Conservation (phyloP, 1,284 basidiomycete genomes). For the Trichosporon asahii region DNA sequence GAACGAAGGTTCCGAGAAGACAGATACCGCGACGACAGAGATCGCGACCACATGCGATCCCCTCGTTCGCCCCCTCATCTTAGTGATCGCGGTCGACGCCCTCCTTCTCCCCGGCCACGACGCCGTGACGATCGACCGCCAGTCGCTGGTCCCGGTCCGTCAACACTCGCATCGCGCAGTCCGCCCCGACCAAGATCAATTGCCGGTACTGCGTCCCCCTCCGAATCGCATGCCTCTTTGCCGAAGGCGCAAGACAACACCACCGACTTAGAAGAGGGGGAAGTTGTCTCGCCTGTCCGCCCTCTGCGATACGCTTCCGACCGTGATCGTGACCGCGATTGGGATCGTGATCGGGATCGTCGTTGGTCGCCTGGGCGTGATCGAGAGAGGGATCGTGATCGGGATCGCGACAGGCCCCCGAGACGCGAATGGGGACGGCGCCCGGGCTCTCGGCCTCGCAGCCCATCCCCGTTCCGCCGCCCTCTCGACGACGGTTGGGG, state of each 20-base stretch:
- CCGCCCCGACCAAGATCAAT: constrained; percentile 25
- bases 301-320: constrained; percentile 19
- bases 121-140: constrained; percentile 9
- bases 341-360: constrained; percentile 23
- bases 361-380: constrained; percentile 10
- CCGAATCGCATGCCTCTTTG: background rate
- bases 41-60: constrained; percentile 8
- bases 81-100: constrained; percentile 7
- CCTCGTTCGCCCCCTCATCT: constrained; percentile 14
- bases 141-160: constrained; percentile 21
- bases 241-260: constrained; percentile 7
- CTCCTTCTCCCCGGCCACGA: constrained; percentile 15
- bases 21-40: constrained; percentile 14
- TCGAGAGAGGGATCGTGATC: constrained; percentile 20
- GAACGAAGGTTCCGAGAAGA: constrained; percentile 19
- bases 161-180: constrained; percentile 18
- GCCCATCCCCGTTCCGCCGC: constrained; percentile 16
- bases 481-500: constrained; percentile 15
- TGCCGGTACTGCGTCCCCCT: background rate
- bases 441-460: constrained; percentile 18
- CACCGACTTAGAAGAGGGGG: constrained; percentile 46
- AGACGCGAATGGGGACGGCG: constrained; percentile 20
- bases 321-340: constrained; percentile 27
- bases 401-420: constrained; percentile 19
- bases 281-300: constrained; percentile 42